phyloP scores from a whole-genome alignment of 2,329 filamentous ascomycete species.

The Penicillium sp. region DNA sequence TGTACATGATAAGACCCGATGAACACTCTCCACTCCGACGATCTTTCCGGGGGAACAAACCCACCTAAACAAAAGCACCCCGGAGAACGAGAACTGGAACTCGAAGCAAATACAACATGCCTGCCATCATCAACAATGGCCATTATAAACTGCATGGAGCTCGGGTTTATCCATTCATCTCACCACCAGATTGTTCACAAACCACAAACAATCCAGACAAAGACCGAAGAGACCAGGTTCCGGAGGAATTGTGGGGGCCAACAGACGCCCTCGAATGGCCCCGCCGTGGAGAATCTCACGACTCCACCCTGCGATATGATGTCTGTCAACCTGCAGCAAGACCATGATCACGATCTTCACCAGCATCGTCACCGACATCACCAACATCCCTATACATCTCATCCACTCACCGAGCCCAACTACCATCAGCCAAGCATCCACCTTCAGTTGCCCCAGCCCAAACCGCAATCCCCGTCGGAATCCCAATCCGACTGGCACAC shows the following conservation, averaged over 20 bases:
- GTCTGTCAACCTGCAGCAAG: not conserved
- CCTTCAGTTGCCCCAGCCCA: not conserved
- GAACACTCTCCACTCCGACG: constrained; percentile 3
- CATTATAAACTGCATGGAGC: not conserved
- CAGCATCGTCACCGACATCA: not conserved
- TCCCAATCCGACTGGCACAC: constrained; percentile 2
- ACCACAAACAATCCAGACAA: not conserved
- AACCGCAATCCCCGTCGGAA: constrained; percentile 1
- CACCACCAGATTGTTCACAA: not conserved
- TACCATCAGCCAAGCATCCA: not conserved
- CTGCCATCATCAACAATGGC: not conserved
- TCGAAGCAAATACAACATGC: not conserved
- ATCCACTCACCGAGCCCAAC: not conserved
- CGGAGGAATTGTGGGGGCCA: constrained; percentile 8
- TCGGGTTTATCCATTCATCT: not conserved
- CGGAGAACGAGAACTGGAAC: not conserved
- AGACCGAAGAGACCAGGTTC: not conserved
- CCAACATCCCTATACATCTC: not conserved
- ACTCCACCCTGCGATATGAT: constrained; percentile 12
- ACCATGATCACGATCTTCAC: not conserved
- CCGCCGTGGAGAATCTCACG: constrained; percentile 1
- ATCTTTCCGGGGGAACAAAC: constrained; percentile 6
- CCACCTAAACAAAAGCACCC: not conserved
- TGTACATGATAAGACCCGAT: constrained; percentile 2
- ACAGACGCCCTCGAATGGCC: not conserved